Evolutionary conservation across 345 rosid species (phyloP), one percentile per base, ranked within the genome.

Genomic region (Atalantia buxifolia): DNA sequence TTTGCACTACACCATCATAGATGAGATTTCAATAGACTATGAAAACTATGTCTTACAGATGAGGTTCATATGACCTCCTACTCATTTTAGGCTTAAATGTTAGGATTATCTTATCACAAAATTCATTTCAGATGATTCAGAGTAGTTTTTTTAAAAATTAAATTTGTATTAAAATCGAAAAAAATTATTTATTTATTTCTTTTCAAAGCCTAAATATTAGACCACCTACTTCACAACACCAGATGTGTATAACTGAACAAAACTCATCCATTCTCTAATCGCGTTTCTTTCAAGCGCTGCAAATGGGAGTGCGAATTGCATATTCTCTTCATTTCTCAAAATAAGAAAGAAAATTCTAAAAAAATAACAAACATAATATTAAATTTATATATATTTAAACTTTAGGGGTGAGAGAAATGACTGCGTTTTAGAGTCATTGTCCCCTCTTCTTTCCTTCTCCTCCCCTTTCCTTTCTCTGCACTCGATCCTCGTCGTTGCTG

Each of bases 391-490:
- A 56, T 67, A 24, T 55, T 45, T 45, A 67, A 76, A 76, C 72
- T 24, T 56, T 56, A 14, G 31, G 66, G 27, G 72, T 7, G 72
- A 66, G 56, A 67, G 66, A 76, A 66, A 76, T 67, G 73, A 36
- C 79, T 67, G 79, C 79, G 79, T 76, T 67, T 76, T 55, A 31
- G 71, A 25, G 73, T 67, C 21, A 24, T 10, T 66, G 33, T 38
- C 66, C 24, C 74, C 65, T 78, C 73, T 16, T 22, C 19, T 22
- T 42, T 57, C 63, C 42, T 50, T 35, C 18, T 53, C 66, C 38
- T 27, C 48, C 66, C 70, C 45, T 62, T 72, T 71, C 74, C 79
- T 77, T 69, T 71, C 76, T 78, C 64, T 75, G 68, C 71, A 72
- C 81, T 77, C 79, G 55, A 76, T 36, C 73, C 35, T 76, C 56